phyloP scores from a whole-genome alignment of 2,329 filamentous ascomycete genomes.

The Sporothrix sp. region DNA sequence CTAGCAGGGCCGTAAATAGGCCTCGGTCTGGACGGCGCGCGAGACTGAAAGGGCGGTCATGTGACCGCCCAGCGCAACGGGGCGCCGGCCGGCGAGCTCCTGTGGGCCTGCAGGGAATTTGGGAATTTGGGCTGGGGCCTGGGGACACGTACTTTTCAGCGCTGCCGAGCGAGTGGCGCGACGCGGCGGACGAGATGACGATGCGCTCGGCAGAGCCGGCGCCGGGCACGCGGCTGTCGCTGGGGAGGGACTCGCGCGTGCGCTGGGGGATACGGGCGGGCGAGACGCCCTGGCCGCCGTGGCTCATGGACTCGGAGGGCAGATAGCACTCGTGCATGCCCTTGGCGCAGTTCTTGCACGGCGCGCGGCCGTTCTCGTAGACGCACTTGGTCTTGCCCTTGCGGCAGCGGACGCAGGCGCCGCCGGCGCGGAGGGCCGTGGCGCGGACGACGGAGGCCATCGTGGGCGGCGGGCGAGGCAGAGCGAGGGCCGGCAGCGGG shows the following conservation, averaged over 20 bases:
- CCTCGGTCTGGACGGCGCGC: too few relatives aligned
- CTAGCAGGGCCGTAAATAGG: too few relatives aligned
- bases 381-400: conserved; percentile 57
- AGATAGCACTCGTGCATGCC: conserved; percentile 55
- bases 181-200: conserved; percentile 34
- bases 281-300: conserved; percentile 47
- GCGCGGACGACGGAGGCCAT: conserved; percentile 45
- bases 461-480: neutral
- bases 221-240: conserved; percentile 36
- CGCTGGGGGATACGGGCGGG: conserved; percentile 44
- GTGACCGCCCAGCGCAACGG: neutral
- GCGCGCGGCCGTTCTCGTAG: conserved; percentile 52
- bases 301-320: conserved; percentile 49
- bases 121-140: too few relatives aligned
- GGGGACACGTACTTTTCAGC: conserved; percentile 46
- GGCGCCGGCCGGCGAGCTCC: neutral
- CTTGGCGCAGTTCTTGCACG: conserved; percentile 54
- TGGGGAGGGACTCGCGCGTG: conserved; percentile 44
- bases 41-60: neutral
- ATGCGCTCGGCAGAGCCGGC: conserved; percentile 34
- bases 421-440: conserved; percentile 50
- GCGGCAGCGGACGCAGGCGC: conserved; percentile 52
- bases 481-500: too few relatives aligned
- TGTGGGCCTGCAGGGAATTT: too few relatives aligned
- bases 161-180: conserved; percentile 38